Evolutionary conservation across 208 protist species (phyloP).

Genomic region (Phytomonas sp.): DNA sequence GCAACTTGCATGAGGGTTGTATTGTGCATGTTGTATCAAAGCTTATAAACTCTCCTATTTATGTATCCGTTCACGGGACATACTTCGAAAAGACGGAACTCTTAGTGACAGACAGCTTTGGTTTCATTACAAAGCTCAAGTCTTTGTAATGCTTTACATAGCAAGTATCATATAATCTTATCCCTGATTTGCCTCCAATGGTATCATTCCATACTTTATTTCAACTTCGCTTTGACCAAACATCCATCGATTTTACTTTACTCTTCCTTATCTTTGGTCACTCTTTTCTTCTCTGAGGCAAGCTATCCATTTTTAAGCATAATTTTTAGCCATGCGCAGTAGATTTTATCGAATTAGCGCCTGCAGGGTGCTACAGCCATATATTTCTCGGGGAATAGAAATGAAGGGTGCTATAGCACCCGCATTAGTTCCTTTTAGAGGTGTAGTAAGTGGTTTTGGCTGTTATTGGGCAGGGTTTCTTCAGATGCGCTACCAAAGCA

Average conservation of each 20-base stretch:
- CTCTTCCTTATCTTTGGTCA: neutral
- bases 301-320: slow-evolving; percentile 1
- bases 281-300: slow-evolving; percentile 1
- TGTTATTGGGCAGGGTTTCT: neutral
- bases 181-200: neutral
- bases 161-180: neutral
- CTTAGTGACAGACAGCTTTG: slow-evolving; percentile 67
- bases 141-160: slow-evolving; percentile 12
- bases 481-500: slow-evolving; percentile 1
- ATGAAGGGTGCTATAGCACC: neutral
- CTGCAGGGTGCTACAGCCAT: neutral
- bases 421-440: neutral
- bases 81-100: slow-evolving; percentile 78
- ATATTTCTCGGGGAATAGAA: neutral
- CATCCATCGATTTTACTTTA: neutral
- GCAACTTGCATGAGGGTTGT: slow-evolving; percentile 40
- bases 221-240: neutral
- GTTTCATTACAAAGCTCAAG: slow-evolving; percentile 45
- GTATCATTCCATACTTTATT: neutral
- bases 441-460: neutral
- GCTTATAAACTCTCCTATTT: slow-evolving; percentile 62
- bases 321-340: neutral
- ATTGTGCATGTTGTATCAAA: slow-evolving; percentile 79
- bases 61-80: slow-evolving; percentile 56
- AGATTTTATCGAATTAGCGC: neutral